These are phyloP conservation scores for Halophytophthora polymorphica DNA, from an alignment of 352 stramenopile species.

Conservation along the genomic window DNA sequence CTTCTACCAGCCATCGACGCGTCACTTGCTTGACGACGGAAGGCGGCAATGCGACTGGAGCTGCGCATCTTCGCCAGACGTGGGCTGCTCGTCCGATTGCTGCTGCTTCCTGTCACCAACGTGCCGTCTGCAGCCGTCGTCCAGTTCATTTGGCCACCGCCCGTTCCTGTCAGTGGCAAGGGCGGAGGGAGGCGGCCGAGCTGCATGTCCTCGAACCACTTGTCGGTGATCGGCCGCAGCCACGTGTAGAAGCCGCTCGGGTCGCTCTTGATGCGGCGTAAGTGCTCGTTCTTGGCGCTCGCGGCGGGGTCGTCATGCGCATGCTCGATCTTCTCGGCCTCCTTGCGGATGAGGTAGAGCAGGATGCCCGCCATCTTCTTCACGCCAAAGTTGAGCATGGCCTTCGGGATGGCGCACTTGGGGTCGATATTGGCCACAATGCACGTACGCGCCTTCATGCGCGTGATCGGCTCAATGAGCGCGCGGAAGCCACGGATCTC, in stretches of 20 bases:
- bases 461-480: slow-evolving; percentile 71
- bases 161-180: slow-evolving; percentile 14
- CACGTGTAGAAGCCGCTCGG: slow-evolving; percentile 77
- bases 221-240: slow-evolving; percentile 59
- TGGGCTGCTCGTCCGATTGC: slow-evolving; percentile 16
- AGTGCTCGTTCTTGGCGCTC: slow-evolving; percentile 45
- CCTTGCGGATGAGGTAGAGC: slow-evolving; percentile 70
- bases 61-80: slow-evolving; percentile 18
- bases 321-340: slow-evolving; percentile 79
- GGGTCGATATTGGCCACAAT: slow-evolving; percentile 81
- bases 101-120: slow-evolving; percentile 8
- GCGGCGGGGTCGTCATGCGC: slow-evolving; percentile 28
- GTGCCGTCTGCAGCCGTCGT: slow-evolving; percentile 4
- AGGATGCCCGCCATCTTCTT: slow-evolving; percentile 82
- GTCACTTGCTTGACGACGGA: slow-evolving; percentile 20
- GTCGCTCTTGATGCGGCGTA: slow-evolving; percentile 58
- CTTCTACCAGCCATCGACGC: slow-evolving; percentile 3
- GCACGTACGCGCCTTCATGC: slow-evolving; percentile 59
- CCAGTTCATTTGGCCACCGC: slow-evolving; percentile 6
- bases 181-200: slow-evolving; percentile 30
- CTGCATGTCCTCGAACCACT: slow-evolving; percentile 56
- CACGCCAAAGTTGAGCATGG: slow-evolving; percentile 76
- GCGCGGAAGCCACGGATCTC: slow-evolving; percentile 72
- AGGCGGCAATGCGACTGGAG: slow-evolving; percentile 30
- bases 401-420: slow-evolving; percentile 67